Percentiles rank a stretch among this genome's conserved stretches.
Evolutionary conservation across 805 yeast species (phyloP).

Genomic region (Schwanniomyces polymorphus): DNA sequence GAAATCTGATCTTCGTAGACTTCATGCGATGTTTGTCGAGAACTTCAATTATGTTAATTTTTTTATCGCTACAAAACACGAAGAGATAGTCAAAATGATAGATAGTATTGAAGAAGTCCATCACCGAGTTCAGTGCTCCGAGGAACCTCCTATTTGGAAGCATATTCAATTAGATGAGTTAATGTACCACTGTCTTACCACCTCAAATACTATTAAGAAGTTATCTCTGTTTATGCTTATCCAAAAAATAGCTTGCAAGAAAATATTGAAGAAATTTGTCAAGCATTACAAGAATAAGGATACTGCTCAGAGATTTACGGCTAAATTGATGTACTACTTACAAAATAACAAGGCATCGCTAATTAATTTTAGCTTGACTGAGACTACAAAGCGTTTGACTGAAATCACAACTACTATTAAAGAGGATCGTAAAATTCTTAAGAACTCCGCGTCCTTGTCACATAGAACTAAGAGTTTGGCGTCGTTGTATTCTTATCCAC

Average conservation of each 20-base stretch:
- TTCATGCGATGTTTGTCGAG: conserved; percentile 42
- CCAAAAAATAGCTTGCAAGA: conserved; percentile 72
- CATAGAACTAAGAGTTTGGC: background rate
- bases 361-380: conserved; percentile 57
- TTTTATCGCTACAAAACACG: conserved; percentile 66
- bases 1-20: conserved; percentile 28
- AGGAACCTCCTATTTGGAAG: background rate
- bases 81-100: conserved; percentile 59
- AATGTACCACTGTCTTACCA: conserved; percentile 37
- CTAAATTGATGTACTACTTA: conserved; percentile 30
- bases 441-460: background rate
- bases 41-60: conserved; percentile 62
- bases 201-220: conserved; percentile 54
- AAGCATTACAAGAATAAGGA: conserved; percentile 40
- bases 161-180: conserved; percentile 24
- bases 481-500: background rate
- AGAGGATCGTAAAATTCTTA: conserved; percentile 8
- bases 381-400: conserved; percentile 61
- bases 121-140: background rate
- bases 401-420: conserved; percentile 17
- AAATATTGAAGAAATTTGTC: conserved; percentile 68
- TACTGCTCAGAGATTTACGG: conserved; percentile 20
- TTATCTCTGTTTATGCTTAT: conserved; percentile 69
- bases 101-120: conserved; percentile 12
- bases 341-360: conserved; percentile 54